These are phyloP conservation scores for Wallemia ichthyophaga DNA, from an alignment of 1,284 basidiomycete genomes.

Conservation along the genomic window DNA sequence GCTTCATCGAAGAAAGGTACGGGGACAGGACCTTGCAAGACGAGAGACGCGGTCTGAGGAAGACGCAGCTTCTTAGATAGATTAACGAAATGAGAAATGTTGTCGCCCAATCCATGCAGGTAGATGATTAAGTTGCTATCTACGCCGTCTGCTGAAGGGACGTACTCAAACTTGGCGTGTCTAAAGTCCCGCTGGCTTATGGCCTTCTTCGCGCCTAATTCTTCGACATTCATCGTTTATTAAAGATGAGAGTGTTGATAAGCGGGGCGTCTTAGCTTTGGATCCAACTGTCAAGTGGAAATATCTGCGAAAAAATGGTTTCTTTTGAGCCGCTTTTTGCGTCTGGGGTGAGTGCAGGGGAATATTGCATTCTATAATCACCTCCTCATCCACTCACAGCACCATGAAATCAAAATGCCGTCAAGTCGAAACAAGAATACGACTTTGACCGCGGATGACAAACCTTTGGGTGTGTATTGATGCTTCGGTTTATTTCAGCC, in stretches of 20 bases:
- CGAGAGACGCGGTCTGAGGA: neutral
- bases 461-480: neutral
- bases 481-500: neutral
- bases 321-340: neutral
- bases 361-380: neutral
- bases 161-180: neutral
- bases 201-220: neutral
- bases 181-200: neutral
- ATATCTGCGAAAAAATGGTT: neutral
- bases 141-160: neutral
- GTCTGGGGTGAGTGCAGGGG: neutral
- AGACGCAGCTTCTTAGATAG: neutral
- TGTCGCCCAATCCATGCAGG: neutral
- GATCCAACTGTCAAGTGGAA: too few relatives aligned
- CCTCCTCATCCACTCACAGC: neutral
- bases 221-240: too few relatives aligned
- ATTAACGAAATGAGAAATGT: neutral
- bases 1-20: neutral
- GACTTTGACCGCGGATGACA: neutral
- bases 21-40: neutral
- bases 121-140: neutral
- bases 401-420: neutral
- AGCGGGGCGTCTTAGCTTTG: too few relatives aligned
- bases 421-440: neutral
- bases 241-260: too few relatives aligned